Percentiles rank a stretch among this genome's conserved stretches.
Evolutionary conservation across 495 filamentous ascomycete species (phyloP).

Genomic region (Aspergillus cavernicola): DNA sequence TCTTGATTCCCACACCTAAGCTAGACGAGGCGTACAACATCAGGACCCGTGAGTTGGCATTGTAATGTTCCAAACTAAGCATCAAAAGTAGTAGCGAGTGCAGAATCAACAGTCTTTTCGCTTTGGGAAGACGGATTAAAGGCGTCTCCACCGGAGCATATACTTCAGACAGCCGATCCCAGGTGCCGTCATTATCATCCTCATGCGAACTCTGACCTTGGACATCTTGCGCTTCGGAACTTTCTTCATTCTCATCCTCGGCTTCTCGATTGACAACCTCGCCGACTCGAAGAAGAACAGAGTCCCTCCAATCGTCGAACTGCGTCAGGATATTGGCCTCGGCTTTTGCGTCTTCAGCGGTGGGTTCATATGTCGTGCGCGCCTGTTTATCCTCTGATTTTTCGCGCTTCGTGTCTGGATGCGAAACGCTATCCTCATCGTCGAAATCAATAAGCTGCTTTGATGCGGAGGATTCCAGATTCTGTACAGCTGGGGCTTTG

Average conservation of each 20-base stretch:
- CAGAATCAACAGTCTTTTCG: conserved; percentile 45
- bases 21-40: conserved; percentile 68
- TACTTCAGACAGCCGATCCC: conserved; percentile 35
- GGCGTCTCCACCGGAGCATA: conserved; percentile 46
- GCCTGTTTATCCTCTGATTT: neutral
- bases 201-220: conserved; percentile 11
- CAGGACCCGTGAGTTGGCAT: conserved; percentile 68
- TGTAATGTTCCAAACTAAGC: conserved; percentile 78
- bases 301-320: conserved; percentile 64
- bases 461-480: neutral
- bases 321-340: conserved; percentile 44
- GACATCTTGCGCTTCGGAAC: conserved; percentile 18
- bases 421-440: conserved; percentile 2
- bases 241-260: conserved; percentile 27
- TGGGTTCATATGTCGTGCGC: conserved; percentile 18
- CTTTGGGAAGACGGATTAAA: conserved; percentile 37
- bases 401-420: conserved; percentile 10
- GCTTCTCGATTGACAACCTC: conserved; percentile 60
- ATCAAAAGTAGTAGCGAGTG: conserved; percentile 67
- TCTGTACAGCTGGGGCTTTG: conserved; percentile 18
- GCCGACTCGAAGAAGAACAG: conserved; percentile 58
- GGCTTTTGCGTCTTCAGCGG: conserved; percentile 27
- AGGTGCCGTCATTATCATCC: conserved; percentile 24
- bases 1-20: conserved; percentile 58
- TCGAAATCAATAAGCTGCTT: conserved; percentile 5